Percentiles rank a stretch among this genome's conserved stretches.
phyloP scores from a whole-genome alignment of 2,329 filamentous ascomycete genomes.

The Fusarium nematophilum region DNA sequence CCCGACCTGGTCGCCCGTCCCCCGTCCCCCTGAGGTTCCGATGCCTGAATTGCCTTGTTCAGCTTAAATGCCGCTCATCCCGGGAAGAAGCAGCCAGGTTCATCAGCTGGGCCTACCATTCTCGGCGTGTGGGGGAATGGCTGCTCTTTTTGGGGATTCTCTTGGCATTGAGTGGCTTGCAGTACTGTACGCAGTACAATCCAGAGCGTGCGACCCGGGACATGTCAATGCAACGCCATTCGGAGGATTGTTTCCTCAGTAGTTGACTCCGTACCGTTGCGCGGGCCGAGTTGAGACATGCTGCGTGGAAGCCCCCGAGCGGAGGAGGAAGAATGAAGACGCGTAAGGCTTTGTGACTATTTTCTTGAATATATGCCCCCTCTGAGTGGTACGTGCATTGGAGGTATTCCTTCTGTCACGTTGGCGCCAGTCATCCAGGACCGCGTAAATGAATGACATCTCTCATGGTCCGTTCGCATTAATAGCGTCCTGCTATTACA shows the following conservation, averaged over 20 bases:
- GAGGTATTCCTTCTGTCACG: no score
- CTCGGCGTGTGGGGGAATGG: neutral
- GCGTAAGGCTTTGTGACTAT: conserved; percentile 4
- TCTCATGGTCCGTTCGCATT: no score
- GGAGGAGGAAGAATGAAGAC: conserved; percentile 13
- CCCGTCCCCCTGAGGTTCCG: neutral
- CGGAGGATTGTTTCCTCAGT: neutral
- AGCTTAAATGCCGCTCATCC: conserved; percentile 10
- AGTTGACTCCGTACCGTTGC: no score
- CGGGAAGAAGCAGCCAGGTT: no score
- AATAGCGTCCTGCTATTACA: no score
- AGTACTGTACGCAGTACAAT: neutral
- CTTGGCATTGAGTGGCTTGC: no score
- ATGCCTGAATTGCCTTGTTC: neutral
- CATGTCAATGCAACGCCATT: conserved; percentile 9
- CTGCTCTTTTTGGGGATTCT: neutral
- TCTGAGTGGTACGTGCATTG: no score
- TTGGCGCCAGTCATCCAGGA: no score
- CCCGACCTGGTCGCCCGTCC: neutral
- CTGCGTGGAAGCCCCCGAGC: neutral
- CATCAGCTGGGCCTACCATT: no score
- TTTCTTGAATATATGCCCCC: no score
- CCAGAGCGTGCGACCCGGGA: conserved; percentile 6
- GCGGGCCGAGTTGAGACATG: conserved; percentile 25
- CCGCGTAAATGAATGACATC: no score